Base-by-base conservation (phyloP, 140 eudicot genomes). In the Cichorium intybus region DNA sequence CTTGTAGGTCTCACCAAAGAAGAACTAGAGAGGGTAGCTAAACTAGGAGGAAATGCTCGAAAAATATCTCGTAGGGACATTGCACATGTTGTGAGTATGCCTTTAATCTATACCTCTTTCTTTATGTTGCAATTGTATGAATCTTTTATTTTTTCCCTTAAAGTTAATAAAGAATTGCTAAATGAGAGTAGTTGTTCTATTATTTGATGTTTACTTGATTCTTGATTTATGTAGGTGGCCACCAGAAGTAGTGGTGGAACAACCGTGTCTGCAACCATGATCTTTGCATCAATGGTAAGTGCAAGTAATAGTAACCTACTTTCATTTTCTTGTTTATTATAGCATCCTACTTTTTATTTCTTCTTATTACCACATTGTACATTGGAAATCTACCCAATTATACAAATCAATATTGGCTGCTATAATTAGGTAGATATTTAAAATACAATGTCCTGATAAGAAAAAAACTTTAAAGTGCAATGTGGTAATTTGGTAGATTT, bases 1-100 rank as follows among this genome's bases (percentile, higher is more conserved):
- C 75, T 53, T 48, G 74, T 54, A 88, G 99, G 99, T 61, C 87
- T 94, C 49, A 78, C 69, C 50, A 7, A 28, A 28, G 87, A 89
- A 67, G 95, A 94, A 73, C 77, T 94, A 10, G 94, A 86, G 80
- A 86, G 70, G 78, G 75, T 94, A 69, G 99, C 99, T 64, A 80
- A 67, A 28, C 74, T 86, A 46, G 97, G 95, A 62, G 71, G 66
- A 47, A 79, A 70, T 31, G 95, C 89, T 56, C 90, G 84, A 46
- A 94, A 94, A 88, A 89, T 94, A 73, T 81, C 99, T 76, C 88
- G 95, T 51, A 77, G 99, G 79, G 99, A 94, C 79, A 94, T 94
- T 66, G 94, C 99, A 58, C 79, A 80, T 80, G 95, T 89, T 50
- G 97, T 93, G 69, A 86, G 99, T 84, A 65, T 55, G 66, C 60